Percentiles rank a stretch among this genome's conserved stretches.
These are phyloP conservation scores for Solanum bulbocastanum DNA, from an alignment of 257 asterid genomes.

Conservation along the genomic window DNA sequence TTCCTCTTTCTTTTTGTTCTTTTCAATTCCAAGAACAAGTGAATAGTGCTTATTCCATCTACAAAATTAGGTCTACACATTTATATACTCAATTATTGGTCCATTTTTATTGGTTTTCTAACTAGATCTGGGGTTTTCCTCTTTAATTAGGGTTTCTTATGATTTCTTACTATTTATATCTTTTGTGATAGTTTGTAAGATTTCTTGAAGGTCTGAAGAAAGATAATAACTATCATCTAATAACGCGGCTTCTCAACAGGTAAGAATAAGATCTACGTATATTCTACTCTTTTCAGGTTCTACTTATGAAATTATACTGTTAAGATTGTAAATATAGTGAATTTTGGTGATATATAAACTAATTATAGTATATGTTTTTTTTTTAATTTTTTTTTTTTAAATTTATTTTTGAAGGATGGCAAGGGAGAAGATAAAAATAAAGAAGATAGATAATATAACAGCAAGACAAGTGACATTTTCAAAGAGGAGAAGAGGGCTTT, in stretches of 20 bases:
- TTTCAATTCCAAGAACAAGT: neutral
- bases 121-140: neutral
- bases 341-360: neutral
- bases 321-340: neutral
- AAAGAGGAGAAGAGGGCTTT: constrained; percentile 30
- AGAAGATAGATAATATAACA: constrained; percentile 27
- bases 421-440: constrained; percentile 32
- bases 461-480: constrained; percentile 39
- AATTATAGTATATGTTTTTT: neutral
- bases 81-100: neutral
- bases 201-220: neutral
- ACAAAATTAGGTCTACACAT: neutral
- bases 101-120: neutral
- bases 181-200: neutral
- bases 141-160: neutral
- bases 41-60: neutral
- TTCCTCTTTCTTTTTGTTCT: too few relatives aligned
- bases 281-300: neutral
- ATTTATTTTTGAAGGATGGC: constrained; percentile 6
- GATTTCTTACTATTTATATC: neutral
- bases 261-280: neutral
- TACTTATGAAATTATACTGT: neutral
- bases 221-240: neutral
- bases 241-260: neutral
- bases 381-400: neutral